A percentile compares a stretch with the other conserved stretches of the same genome.
Evolutionary conservation across 176 grass and related monocot genomes (phyloP).

Genomic region (Avena insularis): DNA sequence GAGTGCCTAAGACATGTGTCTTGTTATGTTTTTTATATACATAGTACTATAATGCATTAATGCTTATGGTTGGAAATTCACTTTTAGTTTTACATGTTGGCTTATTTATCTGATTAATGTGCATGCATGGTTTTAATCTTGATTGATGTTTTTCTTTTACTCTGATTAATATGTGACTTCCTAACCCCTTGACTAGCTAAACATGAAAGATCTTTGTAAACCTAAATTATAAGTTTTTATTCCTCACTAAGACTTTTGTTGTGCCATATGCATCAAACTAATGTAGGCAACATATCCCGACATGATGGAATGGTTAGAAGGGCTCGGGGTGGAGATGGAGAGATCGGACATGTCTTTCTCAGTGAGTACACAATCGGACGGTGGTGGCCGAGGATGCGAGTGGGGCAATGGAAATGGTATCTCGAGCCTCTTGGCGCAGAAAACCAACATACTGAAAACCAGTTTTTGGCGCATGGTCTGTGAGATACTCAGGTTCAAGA

Average conservation of each 20-base stretch:
- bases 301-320: constrained; percentile 21
- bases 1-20: neutral
- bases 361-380: neutral
- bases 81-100: neutral
- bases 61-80: neutral
- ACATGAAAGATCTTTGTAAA: neutral
- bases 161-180: neutral
- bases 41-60: neutral
- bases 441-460: neutral
- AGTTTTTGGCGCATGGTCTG: constrained; percentile 24
- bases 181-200: neutral
- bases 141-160: neutral
- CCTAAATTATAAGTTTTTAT: neutral
- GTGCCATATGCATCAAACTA: constrained; percentile 6
- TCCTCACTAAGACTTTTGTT: neutral
- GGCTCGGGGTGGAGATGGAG: constrained; percentile 18
- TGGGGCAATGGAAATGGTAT: constrained; percentile 25
- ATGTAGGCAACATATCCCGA: constrained; percentile 13
- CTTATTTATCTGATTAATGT: neutral
- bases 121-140: neutral
- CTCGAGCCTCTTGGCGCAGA: constrained; percentile 21
- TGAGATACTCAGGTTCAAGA: constrained; percentile 16
- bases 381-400: neutral
- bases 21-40: neutral
- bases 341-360: neutral